A percentile compares a stretch with the other conserved stretches of the same genome.
Conservation (phyloP, 208 protist species). For the Sergeia podlipaevii region DNA sequence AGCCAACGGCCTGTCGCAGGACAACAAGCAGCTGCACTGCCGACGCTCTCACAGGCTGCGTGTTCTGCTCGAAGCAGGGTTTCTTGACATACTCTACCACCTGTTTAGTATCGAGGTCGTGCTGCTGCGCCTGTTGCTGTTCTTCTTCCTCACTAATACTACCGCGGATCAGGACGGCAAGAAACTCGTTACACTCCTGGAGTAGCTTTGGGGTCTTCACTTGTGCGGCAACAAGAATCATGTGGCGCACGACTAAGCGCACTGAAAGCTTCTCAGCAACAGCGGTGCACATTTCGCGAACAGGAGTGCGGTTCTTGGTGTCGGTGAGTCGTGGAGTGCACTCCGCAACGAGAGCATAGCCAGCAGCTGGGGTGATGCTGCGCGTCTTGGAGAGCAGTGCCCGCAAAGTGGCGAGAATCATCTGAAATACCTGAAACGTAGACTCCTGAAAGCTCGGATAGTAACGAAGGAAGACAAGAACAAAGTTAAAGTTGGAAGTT, state of each 20-base stretch:
- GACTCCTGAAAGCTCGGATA: slow-evolving; percentile 71
- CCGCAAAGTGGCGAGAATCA: slow-evolving; percentile 20
- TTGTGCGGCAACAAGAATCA: slow-evolving; percentile 35
- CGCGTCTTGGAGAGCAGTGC: slow-evolving; percentile 23
- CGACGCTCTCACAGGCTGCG: slow-evolving; percentile 32
- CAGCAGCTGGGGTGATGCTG: slow-evolving; percentile 38
- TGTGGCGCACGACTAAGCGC: slow-evolving; percentile 69
- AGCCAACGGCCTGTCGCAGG: slow-evolving; percentile 14
- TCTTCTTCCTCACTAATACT: too few species aligned
- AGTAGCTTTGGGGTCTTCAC: slow-evolving; percentile 66
- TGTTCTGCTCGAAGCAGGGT: slow-evolving; percentile 47
- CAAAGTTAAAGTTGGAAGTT: slow-evolving; percentile 32
- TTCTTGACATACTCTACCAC: slow-evolving; percentile 65
- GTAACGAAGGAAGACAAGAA: slow-evolving; percentile 65
- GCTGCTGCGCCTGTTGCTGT: too few species aligned
- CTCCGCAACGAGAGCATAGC: slow-evolving; percentile 66
- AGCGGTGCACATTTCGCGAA: slow-evolving; percentile 40
- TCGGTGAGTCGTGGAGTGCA: slow-evolving; percentile 62
- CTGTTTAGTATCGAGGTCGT: slow-evolving; percentile 29
- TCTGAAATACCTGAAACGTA: slow-evolving; percentile 73
- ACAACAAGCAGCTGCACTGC: slow-evolving; percentile 41
- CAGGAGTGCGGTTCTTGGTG: slow-evolving; percentile 49
- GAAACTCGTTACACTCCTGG: slow-evolving; percentile 73
- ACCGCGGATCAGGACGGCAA: slow-evolving; percentile 40
- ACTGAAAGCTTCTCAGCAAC: slow-evolving; percentile 38